Evolutionary conservation across 192 early-diverging fungal genomes (phyloP), one percentile per base, ranked within the genome.

Genomic region (Umbelopsis isabellina): DNA sequence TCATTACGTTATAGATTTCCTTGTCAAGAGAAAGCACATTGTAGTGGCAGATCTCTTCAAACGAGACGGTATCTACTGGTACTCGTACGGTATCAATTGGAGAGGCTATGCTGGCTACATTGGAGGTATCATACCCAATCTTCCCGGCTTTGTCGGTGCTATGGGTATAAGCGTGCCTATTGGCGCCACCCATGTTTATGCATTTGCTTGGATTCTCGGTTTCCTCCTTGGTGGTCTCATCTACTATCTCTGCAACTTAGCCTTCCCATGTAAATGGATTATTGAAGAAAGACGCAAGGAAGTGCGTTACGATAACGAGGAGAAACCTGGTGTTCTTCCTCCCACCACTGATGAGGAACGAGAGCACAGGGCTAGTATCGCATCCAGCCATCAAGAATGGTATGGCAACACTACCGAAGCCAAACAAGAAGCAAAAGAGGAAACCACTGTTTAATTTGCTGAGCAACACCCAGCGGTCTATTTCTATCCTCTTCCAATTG

Each of bases 71-170:
- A 46, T 72, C 20, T 72, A 72, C 35, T 65, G 58, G 58, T 72
- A 72, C 45, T 49, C 53, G 22, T 65, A 22, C n/a, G 70, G 70
- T 23, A 49, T 46, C 37, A 72, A 72, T 44, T 72, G 70, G 70
- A 55, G 70, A 20, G 70, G 52, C 3, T 72, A 72, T 50, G 70
- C 70, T 0, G 61, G 45, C 21, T 72, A 72, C 30, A 61, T 72
- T 46, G 45, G 45, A 25, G 70, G 55, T 22, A 72, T 72, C 33
- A 46, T 45, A 2, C 70, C 70, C 46, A 72, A 72, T 41, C 23
- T 72, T 4, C 70, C 70, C 27, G 70, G 70, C 0, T 72, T 72
- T 15, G 35, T 49, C 18, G 70, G 70, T n/a, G 52, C 46, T 35
- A 47, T 65, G 27, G 70, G 70, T n/a, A 8, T 23, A 37, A 23